Percentiles rank a stretch among this genome's conserved stretches.
Evolutionary conservation across 805 yeast genomes (phyloP).

Genomic region (Schwanniomyces occidentalis): DNA sequence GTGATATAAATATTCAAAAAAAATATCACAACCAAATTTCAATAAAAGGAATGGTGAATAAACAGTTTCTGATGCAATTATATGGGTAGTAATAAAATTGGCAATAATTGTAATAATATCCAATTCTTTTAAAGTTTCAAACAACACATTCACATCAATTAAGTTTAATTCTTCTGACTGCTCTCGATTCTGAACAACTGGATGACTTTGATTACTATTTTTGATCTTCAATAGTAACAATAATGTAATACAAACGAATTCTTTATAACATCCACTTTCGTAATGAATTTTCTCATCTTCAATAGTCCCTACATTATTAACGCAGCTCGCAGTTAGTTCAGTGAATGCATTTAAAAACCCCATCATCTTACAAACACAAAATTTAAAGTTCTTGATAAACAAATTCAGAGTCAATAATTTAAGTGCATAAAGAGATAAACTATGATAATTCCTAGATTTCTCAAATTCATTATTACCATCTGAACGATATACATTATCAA

Average conservation of each 20-base stretch:
- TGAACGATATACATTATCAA: slow-evolving; percentile 28
- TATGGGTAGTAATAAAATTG: slow-evolving; percentile 30
- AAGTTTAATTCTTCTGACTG: background rate
- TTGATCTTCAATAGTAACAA: slow-evolving; percentile 34
- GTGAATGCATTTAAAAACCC: slow-evolving; percentile 32
- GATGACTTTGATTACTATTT: slow-evolving; percentile 11
- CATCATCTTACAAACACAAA: slow-evolving; percentile 40
- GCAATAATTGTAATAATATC: slow-evolving; percentile 29
- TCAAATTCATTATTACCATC: slow-evolving; percentile 7
- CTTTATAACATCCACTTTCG: slow-evolving; percentile 28
- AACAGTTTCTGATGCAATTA: slow-evolving; percentile 15
- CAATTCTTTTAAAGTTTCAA: slow-evolving; percentile 20
- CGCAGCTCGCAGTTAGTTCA: slow-evolving; percentile 4
- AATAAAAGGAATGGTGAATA: slow-evolving; percentile 31
- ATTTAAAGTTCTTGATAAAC: slow-evolving; percentile 34
- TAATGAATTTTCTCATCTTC: slow-evolving; percentile 9
- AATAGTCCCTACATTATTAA: background rate
- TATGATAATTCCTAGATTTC: slow-evolving; percentile 23
- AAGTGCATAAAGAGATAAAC: slow-evolving; percentile 33
- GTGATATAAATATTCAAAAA: slow-evolving; percentile 42
- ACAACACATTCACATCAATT: slow-evolving; percentile 18
- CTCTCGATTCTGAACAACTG: background rate
- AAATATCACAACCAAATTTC: slow-evolving; percentile 40
- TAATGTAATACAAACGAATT: slow-evolving; percentile 34
- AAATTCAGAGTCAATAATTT: slow-evolving; percentile 37